A percentile compares a stretch with the other conserved stretches of the same genome.
Conservation (phyloP, 331 rosid genomes). For the Telfairia occidentalis region DNA sequence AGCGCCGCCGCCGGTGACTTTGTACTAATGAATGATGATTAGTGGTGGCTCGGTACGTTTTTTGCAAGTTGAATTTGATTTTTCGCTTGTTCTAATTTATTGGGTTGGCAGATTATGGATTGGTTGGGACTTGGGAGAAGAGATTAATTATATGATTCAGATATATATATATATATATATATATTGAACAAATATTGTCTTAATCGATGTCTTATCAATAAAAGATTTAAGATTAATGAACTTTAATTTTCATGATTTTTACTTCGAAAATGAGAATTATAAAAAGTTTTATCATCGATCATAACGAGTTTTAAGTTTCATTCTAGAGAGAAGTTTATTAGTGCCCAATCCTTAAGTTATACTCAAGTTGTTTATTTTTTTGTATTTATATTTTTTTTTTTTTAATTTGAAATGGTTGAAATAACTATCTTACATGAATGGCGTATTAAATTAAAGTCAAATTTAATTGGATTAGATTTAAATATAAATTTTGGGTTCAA, state of each 20-base stretch:
- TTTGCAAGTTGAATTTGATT: slow-evolving; percentile 15
- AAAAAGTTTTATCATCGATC: background rate
- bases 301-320: too few relatives aligned
- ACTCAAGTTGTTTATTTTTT: background rate
- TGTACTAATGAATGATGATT: background rate
- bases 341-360: too few relatives aligned
- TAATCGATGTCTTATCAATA: slow-evolving; percentile 4
- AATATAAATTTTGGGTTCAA: background rate
- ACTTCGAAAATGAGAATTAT: background rate
- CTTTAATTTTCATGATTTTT: background rate
- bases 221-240: background rate
- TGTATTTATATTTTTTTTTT: background rate
- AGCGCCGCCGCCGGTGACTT: background rate
- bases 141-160: background rate
- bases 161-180: too few relatives aligned
- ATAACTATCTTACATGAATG: background rate
- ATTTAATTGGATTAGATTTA: background rate
- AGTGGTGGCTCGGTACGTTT: background rate
- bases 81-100: slow-evolving; percentile 10
- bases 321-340: too few relatives aligned
- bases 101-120: slow-evolving; percentile 6
- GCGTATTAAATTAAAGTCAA: background rate
- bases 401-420: background rate
- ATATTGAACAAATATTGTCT: background rate
- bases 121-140: background rate